Evolutionary conservation across 352 stramenopile species (phyloP).

Genomic region (Phytophthora hibernalis): DNA sequence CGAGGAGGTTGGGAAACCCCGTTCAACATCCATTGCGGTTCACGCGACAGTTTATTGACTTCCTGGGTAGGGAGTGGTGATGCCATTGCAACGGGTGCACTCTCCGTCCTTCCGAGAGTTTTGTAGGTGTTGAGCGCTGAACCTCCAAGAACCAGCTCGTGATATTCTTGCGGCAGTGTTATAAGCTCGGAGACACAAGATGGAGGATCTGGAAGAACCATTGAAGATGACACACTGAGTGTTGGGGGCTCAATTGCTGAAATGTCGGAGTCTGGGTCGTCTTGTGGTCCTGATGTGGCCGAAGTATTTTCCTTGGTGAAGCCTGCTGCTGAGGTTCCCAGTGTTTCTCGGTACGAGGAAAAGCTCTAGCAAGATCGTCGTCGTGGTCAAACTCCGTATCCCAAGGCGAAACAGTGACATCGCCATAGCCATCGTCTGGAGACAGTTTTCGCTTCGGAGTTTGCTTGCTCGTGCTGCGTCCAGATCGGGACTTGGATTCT

Average conservation of each 20-base stretch:
- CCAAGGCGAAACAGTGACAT: conserved; percentile 37
- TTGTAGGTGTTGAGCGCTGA: conserved; percentile 18
- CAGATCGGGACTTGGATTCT: not conserved
- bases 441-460: conserved; percentile 2
- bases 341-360: conserved; percentile 12
- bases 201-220: conserved; percentile 11
- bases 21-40: conserved; percentile 18
- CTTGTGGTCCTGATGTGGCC: not conserved
- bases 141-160: conserved; percentile 32
- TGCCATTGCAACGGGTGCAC: conserved; percentile 8
- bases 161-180: conserved; percentile 35
- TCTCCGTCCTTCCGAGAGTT: conserved; percentile 18
- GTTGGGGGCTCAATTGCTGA: conserved; percentile 1
- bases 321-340: not conserved
- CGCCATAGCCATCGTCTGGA: conserved; percentile 23
- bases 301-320: not conserved
- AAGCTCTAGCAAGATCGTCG: conserved; percentile 23
- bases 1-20: conserved; percentile 7
- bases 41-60: not conserved
- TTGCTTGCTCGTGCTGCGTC: conserved; percentile 11
- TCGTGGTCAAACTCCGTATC: conserved; percentile 34
- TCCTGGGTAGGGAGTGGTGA: not conserved
- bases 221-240: conserved; percentile 18
- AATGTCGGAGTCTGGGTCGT: not conserved
- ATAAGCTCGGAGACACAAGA: conserved; percentile 33